Conservation (phyloP, 208 protist genomes). For the Blastocrithidia nonstop region DNA sequence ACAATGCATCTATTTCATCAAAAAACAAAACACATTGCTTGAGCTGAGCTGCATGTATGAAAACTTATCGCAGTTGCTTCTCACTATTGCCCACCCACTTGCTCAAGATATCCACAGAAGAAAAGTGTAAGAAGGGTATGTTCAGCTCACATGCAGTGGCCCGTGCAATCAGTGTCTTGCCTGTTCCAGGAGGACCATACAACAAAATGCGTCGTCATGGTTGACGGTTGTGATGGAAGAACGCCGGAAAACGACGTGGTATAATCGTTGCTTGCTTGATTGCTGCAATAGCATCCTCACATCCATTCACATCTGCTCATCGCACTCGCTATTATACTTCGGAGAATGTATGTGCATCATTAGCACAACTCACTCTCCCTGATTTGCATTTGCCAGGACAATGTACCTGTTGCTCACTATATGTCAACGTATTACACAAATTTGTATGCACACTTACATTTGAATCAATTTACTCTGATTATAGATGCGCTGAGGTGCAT, state of each 20-base stretch:
- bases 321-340: too few relatives aligned
- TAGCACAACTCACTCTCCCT: too few relatives aligned
- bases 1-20: constrained; percentile 89
- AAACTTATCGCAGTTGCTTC: constrained; percentile 88
- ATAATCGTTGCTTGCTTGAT: constrained; percentile 95
- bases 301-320: constrained; percentile 80
- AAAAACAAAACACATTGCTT: constrained; percentile 83
- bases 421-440: too few relatives aligned
- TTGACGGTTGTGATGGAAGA: constrained; percentile 89
- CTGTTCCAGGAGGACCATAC: constrained; percentile 94
- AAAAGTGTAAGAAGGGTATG: constrained; percentile 90
- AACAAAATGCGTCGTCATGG: constrained; percentile 95
- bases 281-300: constrained; percentile 88
- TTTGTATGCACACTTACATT: too few relatives aligned
- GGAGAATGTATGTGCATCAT: too few relatives aligned
- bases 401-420: too few relatives aligned
- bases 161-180: constrained; percentile 97
- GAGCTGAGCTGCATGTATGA: constrained; percentile 44
- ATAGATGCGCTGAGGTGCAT: too few relatives aligned
- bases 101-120: constrained; percentile 88
- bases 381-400: too few relatives aligned
- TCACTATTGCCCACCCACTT: constrained; percentile 97
- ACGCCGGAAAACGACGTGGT: constrained; percentile 90
- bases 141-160: constrained; percentile 92
- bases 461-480: too few relatives aligned